Evolutionary conservation across 2,329 filamentous ascomycete species (phyloP), one percentile per base, ranked within the genome.

Genomic region (Ceratocystis smalleyi): DNA sequence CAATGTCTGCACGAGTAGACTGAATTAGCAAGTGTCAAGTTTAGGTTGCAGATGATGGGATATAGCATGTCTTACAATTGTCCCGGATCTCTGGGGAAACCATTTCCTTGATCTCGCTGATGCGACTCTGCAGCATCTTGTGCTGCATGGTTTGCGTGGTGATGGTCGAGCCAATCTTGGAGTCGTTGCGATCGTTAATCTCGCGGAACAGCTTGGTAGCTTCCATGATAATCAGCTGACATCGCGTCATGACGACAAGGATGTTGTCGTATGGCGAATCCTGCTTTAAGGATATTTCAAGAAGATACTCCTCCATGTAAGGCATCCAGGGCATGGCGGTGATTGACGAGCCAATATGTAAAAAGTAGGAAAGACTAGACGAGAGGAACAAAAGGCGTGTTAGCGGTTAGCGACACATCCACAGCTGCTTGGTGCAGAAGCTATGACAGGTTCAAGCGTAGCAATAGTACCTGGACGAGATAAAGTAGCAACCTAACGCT

Each of bases 301-400:
- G 68, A 1, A 83, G 72, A 54, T 77, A 79, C 47, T 83, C 80
- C n/a, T 83, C 80, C 72, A 84, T 75, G 55, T 81, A 76, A 1
- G 77, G 68, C 0, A 77, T 82, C 81, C 81, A 84, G 2, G 73
- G 74, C 64, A 84, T 71, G 4, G 75, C 68, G 59, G 81, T 76
- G 59, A 75, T 27, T 15, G 49, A 24, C 68, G 67, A 43, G 68
- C 64, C 72, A 70, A 73, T 1, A 68, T 69, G 8, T 69, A 72
- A 59, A 40, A 63, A 59, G 12, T 27, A 51, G 10, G 54, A 55
- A 10, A 61, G 51, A 51, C 67, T 57, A 24, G 5, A 24, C 3
- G 5, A 30, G 12, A 19, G 10, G 30, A 12, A 12, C 3, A 10
- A 54, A 30, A 30, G 12, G 24, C 12, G 19, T 10, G 10, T 35